Evolutionary conservation across 1,284 basidiomycete genomes (phyloP).

Genomic region (Fomitopsis pinicola): DNA sequence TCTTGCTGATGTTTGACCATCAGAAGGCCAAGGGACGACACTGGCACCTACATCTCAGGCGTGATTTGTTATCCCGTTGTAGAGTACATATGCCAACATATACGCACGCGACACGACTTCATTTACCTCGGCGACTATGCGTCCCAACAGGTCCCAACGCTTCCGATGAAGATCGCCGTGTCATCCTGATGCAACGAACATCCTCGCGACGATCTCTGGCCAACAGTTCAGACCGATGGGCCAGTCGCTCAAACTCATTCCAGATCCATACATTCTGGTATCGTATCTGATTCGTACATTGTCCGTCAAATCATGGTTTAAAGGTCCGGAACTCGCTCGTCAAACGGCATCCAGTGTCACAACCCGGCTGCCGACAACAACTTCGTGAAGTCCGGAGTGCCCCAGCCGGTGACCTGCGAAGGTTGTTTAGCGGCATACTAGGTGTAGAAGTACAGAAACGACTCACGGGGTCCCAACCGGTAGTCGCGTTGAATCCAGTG

Average conservation of each 20-base stretch:
- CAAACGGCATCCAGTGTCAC: not conserved
- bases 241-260: no score
- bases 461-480: slow-evolving; percentile 34
- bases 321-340: not conserved
- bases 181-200: no score
- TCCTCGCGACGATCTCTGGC: no score
- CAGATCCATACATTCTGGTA: no score
- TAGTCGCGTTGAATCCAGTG: slow-evolving; percentile 26
- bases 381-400: not conserved
- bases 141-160: no score
- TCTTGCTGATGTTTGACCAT: slow-evolving; percentile 42
- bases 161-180: no score
- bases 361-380: not conserved
- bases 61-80: not conserved
- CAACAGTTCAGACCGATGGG: no score
- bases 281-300: not conserved
- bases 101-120: no score
- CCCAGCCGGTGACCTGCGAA: not conserved
- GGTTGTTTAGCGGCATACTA: no score
- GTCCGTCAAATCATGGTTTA: not conserved
- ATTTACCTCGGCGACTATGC: no score
- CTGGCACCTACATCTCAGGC: not conserved
- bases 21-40: not conserved
- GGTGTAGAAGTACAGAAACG: not conserved
- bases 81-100: no score